Conservation (phyloP, 1,139 yeast genomes). For the Nematodospora anomalae region DNA sequence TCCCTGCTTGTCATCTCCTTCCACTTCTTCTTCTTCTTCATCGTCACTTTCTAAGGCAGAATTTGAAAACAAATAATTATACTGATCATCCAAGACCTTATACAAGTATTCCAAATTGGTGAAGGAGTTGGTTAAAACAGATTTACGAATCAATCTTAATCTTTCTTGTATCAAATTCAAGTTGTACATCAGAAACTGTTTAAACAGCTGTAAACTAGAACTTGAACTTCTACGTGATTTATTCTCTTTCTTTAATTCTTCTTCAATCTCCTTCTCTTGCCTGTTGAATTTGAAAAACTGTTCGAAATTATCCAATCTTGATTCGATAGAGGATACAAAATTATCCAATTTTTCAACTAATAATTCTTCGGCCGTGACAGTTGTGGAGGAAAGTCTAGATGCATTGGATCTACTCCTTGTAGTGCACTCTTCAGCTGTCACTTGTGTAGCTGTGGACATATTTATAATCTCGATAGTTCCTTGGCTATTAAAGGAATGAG, state of each 20-base stretch:
- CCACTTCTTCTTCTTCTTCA: constrained; percentile 38
- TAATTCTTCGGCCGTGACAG: constrained; percentile 41
- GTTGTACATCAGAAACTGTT: constrained; percentile 33
- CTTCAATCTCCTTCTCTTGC: constrained; percentile 5
- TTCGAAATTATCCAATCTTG: constrained; percentile 52
- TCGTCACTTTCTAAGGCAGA: constrained; percentile 15
- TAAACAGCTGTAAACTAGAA: constrained; percentile 32
- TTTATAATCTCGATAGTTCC: too few relatives aligned
- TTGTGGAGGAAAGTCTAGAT: background rate
- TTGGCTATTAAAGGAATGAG: too few relatives aligned
- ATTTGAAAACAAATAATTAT: constrained; percentile 40
- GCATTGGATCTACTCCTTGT: constrained; percentile 1
- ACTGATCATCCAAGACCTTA: constrained; percentile 55
- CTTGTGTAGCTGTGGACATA: constrained; percentile 1
- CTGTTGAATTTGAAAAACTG: constrained; percentile 40
- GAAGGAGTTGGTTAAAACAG: constrained; percentile 42
- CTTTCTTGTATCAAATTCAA: constrained; percentile 45
- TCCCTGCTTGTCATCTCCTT: constrained; percentile 44
- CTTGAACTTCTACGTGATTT: constrained; percentile 26
- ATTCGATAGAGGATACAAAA: constrained; percentile 55
- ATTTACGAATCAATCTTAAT: constrained; percentile 40
- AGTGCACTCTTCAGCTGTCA: background rate
- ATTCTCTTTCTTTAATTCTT: constrained; percentile 9
- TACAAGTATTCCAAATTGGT: constrained; percentile 50
- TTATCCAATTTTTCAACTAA: constrained; percentile 52